Percentiles rank a stretch among this genome's conserved stretches.
phyloP scores from a whole-genome alignment of 768 basidiomycete species.

The Dentipellis sp. region DNA sequence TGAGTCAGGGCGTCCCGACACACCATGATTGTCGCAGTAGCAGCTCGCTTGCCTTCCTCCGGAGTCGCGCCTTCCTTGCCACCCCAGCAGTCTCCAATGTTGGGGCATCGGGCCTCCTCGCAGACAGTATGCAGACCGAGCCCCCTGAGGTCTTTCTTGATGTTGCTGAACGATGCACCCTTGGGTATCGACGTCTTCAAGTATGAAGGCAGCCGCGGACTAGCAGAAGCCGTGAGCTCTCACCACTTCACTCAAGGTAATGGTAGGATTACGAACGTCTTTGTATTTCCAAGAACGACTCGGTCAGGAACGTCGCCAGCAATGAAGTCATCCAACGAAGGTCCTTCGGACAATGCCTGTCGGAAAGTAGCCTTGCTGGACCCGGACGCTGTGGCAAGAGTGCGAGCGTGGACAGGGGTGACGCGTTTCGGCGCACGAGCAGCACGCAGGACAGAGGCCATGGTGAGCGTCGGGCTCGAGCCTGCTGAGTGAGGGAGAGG shows the following conservation, averaged over 20 bases:
- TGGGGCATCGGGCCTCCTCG: slow-evolving; percentile 97
- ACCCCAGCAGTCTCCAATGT: slow-evolving; percentile 99
- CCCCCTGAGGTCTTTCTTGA: slow-evolving; percentile 92
- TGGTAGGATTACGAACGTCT: slow-evolving; percentile 36
- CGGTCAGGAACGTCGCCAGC: slow-evolving; percentile 47
- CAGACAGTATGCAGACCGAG: slow-evolving; percentile 92
- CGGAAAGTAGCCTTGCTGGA: slow-evolving; percentile 36
- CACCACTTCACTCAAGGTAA: background rate
- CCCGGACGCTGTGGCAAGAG: slow-evolving; percentile 27
- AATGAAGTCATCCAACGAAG: slow-evolving; percentile 76
- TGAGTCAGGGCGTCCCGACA: slow-evolving; percentile 10
- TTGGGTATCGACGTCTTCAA: slow-evolving; percentile 91
- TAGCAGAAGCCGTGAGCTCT: slow-evolving; percentile 21
- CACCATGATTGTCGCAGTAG: slow-evolving; percentile 99
- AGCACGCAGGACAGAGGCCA: slow-evolving; percentile 9
- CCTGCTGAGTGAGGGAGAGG: no score
- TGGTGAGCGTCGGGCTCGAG: background rate
- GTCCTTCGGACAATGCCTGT: slow-evolving; percentile 52
- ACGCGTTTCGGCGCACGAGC: slow-evolving; percentile 6
- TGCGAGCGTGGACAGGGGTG: slow-evolving; percentile 1
- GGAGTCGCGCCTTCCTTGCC: slow-evolving; percentile 61
- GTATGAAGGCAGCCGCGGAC: slow-evolving; percentile 79
- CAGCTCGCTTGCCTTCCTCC: slow-evolving; percentile 66
- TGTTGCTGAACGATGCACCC: slow-evolving; percentile 79
- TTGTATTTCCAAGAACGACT: slow-evolving; percentile 64